These are phyloP conservation scores for Diplogelasinospora grovesii DNA, from an alignment of 495 filamentous ascomycete species.

Conservation along the genomic window DNA sequence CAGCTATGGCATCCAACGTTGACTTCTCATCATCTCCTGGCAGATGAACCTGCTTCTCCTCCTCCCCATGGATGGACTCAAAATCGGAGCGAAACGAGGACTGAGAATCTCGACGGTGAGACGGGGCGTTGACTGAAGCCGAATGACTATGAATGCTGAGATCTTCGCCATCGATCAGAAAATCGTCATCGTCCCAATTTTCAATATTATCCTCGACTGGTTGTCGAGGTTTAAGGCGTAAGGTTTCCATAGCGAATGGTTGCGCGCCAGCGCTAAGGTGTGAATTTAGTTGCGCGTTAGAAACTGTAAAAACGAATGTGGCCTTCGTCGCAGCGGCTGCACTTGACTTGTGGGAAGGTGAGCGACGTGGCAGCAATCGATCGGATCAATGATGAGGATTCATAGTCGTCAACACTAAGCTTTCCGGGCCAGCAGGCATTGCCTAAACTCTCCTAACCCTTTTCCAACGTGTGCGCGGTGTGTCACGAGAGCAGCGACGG, in stretches of 20 bases:
- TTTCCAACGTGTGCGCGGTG: no score
- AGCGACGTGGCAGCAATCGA: conserved; percentile 20
- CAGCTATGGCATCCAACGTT: conserved; percentile 75
- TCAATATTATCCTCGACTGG: conserved; percentile 59
- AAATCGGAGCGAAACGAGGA: conserved; percentile 78
- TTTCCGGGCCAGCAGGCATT: no score
- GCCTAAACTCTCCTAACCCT: no score
- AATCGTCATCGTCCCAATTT: conserved; percentile 83
- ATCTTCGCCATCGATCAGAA: conserved; percentile 69
- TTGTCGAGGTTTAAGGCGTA: conserved; percentile 49
- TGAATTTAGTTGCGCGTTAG: background rate
- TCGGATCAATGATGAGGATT: conserved; percentile 27
- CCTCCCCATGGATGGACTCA: conserved; percentile 67
- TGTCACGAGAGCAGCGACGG: no score
- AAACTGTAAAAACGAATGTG: no score
- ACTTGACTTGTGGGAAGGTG: conserved; percentile 11
- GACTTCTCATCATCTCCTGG: conserved; percentile 73
- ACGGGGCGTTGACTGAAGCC: conserved; percentile 43
- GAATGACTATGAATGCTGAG: conserved; percentile 60
- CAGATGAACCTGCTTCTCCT: conserved; percentile 77
- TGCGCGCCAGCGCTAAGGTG: conserved; percentile 1
- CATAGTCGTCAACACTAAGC: conserved; percentile 27
- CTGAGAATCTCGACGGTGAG: conserved; percentile 63
- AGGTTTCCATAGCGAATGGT: conserved; percentile 46
- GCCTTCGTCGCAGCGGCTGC: background rate